Percentiles rank a stretch among this genome's conserved stretches.
phyloP scores from a whole-genome alignment of 2,329 filamentous ascomycete genomes.

The Neonectria hederae region DNA sequence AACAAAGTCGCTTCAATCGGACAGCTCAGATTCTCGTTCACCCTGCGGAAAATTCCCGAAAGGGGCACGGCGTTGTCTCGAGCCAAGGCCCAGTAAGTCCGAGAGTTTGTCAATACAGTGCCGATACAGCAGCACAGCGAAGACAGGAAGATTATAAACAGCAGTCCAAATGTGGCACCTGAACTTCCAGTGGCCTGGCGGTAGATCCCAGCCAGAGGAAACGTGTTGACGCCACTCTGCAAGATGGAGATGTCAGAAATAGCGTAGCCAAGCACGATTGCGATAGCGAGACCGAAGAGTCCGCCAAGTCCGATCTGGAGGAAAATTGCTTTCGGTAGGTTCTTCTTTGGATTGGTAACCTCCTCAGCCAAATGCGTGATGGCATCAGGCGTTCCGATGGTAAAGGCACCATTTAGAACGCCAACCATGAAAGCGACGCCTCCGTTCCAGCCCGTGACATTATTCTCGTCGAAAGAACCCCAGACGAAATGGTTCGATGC shows the following conservation, averaged over 20 bases:
- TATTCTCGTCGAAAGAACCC: constrained; percentile 38
- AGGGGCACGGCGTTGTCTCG: constrained; percentile 40
- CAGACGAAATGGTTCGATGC: constrained; percentile 37
- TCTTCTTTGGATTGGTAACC: constrained; percentile 28
- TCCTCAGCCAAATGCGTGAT: constrained; percentile 43
- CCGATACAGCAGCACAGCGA: constrained; percentile 37
- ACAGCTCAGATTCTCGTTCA: constrained; percentile 31
- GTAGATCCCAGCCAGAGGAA: constrained; percentile 38
- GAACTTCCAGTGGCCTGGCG: constrained; percentile 35
- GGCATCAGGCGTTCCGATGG: constrained; percentile 37
- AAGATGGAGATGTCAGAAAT: constrained; percentile 37
- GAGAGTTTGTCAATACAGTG: constrained; percentile 38
- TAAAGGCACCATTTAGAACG: constrained; percentile 38
- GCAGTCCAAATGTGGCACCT: constrained; percentile 30
- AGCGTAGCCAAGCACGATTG: constrained; percentile 36
- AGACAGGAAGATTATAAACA: constrained; percentile 40
- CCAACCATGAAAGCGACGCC: constrained; percentile 41
- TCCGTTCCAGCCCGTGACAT: constrained; percentile 38
- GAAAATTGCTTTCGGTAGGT: constrained; percentile 34
- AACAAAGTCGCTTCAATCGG: constrained; percentile 38
- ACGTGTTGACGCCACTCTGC: constrained; percentile 35
- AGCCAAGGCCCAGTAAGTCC: constrained; percentile 38
- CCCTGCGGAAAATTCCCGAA: constrained; percentile 29
- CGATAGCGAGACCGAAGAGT: constrained; percentile 35
- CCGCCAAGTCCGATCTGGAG: constrained; percentile 39